These are phyloP conservation scores for Lanmaoa pseudosensibilis DNA, from an alignment of 768 basidiomycete species.

Conservation along the genomic window DNA sequence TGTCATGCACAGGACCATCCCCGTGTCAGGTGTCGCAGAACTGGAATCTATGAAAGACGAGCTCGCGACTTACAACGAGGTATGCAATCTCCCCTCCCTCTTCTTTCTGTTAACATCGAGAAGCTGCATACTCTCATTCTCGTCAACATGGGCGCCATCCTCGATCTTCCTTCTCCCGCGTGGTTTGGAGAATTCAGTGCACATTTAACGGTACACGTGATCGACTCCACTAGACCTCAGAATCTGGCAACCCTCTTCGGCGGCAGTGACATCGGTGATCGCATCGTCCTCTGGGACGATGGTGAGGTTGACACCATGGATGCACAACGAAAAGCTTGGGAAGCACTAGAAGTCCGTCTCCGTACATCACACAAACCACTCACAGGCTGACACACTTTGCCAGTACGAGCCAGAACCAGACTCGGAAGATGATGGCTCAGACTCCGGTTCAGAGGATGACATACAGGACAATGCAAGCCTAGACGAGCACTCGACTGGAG, in stretches of 20 bases:
- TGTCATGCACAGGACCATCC: constrained; percentile 85
- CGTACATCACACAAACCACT: neutral
- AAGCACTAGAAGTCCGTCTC: constrained; percentile 71
- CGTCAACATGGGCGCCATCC: constrained; percentile 87
- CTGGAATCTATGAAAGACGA: constrained; percentile 66
- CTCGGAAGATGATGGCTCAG: constrained; percentile 57
- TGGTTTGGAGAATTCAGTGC: constrained; percentile 76
- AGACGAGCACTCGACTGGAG: constrained; percentile 42
- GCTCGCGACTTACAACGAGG: constrained; percentile 66
- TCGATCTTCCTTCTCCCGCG: constrained; percentile 71
- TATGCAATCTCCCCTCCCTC: constrained; percentile 31
- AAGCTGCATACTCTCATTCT: constrained; percentile 89
- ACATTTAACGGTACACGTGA: constrained; percentile 79
- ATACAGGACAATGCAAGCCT: constrained; percentile 41
- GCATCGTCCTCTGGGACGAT: constrained; percentile 92
- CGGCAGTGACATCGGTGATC: constrained; percentile 60
- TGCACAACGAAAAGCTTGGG: constrained; percentile 80
- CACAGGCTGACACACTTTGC: constrained; percentile 7
- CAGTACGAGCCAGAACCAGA: constrained; percentile 80
- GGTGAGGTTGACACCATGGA: constrained; percentile 70
- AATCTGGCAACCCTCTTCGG: constrained; percentile 86
- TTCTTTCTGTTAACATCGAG: neutral
- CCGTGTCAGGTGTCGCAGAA: constrained; percentile 82
- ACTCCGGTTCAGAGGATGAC: constrained; percentile 45
- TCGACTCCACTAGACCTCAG: constrained; percentile 91